A percentile compares a stretch with the other conserved stretches of the same genome.
Evolutionary conservation across 1,284 basidiomycete genomes (phyloP).

Genomic region (Pulchroboletus neoregius): DNA sequence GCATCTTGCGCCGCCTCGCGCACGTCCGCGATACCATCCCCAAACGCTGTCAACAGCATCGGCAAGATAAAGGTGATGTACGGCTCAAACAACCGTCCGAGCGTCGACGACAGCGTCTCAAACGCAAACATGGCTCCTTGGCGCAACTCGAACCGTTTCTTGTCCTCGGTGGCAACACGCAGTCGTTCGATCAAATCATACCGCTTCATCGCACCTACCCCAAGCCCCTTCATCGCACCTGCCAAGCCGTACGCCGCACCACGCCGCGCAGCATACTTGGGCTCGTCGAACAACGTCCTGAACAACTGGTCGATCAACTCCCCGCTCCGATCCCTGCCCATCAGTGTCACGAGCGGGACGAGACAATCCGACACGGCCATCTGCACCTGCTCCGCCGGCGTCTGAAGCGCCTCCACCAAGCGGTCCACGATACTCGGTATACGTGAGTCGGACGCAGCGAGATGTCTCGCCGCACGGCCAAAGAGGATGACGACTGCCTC

Average conservation of each 20-base stretch:
- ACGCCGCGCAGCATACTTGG: conserved; percentile 88
- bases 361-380: conserved; percentile 95
- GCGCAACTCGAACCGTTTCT: conserved; percentile 80
- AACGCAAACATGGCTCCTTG: conserved; percentile 97
- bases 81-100: conserved; percentile 91
- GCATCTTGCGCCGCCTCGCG: conserved; percentile 95
- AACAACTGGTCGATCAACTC: conserved; percentile 76
- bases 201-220: conserved; percentile 83
- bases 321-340: conserved; percentile 56
- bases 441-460: conserved; percentile 72
- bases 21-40: conserved; percentile 88
- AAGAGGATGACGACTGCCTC: conserved; percentile 95
- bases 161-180: conserved; percentile 81
- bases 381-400: conserved; percentile 95
- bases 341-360: conserved; percentile 78
- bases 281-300: conserved; percentile 69
- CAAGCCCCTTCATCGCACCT: conserved; percentile 87
- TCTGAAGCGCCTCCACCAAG: conserved; percentile 89
- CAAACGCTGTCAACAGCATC: conserved; percentile 83
- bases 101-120: conserved; percentile 83
- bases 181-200: conserved; percentile 77
- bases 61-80: conserved; percentile 89
- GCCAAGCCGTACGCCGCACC: conserved; percentile 97
- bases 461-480: conserved; percentile 88
- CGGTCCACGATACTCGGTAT: conserved; percentile 85